Base-by-base conservation (phyloP, 306 rosid genomes). In the Cucurbita ficifolia region DNA sequence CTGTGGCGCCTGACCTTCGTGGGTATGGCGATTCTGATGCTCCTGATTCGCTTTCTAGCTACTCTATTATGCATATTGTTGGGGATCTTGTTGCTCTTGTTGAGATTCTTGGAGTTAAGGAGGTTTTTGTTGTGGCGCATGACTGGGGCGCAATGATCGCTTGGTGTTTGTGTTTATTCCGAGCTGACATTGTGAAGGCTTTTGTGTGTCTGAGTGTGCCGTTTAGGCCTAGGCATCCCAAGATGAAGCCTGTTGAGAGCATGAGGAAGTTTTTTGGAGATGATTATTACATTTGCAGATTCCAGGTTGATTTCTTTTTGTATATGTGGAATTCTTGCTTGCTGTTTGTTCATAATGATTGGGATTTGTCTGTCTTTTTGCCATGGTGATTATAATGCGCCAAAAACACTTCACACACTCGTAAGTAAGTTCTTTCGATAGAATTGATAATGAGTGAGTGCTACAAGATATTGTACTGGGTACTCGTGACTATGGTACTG, bases 61-160 rank as follows among this genome's bases (percentile, higher is more conserved):
- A 87, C 81, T 82, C 90, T 0, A 70, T 74, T 29, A 75, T 89
- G 42, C 90, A 87, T 55, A 62, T 84, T 0, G 88, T 84, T 2
- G 96, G 92, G 0, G 96, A 89, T 77, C 77, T 89, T 10, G 60
- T 85, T 14, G 88, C 63, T 2, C 80, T 87, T 3, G 46, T 89
- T 0, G 84, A 89, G 5, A 40, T 48, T 9, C 7, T 89, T 0
- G 86, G 83, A 0, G 75, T 77, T 18, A 87, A 85, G 22, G 75
- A 82, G 54, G 90, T 89, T 70, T 85, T 83, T 75, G 87, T 89
- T 19, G 92, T 89, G 10, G 96, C 81, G 1, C 96, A 89, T 67
- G 96, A 89, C 18, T 89, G 96, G 96, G 96, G 96, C 43, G 96
- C 96, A 5, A 0, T 85, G 39, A 75, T 52, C 6, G 90, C 88